These are phyloP conservation scores for Rhizopogon vinicolor DNA, from an alignment of 768 basidiomycete species.

Conservation along the genomic window DNA sequence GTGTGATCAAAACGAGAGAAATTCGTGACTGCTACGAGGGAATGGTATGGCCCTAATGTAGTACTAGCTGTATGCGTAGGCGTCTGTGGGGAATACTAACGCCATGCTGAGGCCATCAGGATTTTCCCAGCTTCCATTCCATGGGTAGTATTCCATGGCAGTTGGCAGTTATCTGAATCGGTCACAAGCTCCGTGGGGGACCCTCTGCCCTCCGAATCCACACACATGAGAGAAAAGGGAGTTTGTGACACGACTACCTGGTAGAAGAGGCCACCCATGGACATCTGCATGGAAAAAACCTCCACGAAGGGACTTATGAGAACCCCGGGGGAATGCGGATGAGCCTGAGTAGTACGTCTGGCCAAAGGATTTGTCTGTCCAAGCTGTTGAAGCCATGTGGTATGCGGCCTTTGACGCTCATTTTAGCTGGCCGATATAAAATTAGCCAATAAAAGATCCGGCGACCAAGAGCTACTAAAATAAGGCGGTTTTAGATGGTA, in stretches of 20 bases:
- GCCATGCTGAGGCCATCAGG: not conserved
- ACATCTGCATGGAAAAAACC: not conserved
- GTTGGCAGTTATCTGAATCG: not conserved
- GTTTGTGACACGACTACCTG: not conserved
- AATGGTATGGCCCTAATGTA: not conserved
- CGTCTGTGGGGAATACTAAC: not conserved
- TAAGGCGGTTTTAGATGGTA: no score
- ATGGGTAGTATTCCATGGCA: not conserved
- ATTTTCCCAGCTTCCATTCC: not conserved
- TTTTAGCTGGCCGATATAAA: not conserved
- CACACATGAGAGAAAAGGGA: not conserved
- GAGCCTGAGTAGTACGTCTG: not conserved
- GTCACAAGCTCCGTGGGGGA: not conserved
- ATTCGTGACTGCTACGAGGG: slow-evolving; percentile 3
- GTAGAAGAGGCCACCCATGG: not conserved
- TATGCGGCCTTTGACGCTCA: not conserved
- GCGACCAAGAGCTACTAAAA: not conserved
- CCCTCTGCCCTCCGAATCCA: not conserved
- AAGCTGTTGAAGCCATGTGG: not conserved
- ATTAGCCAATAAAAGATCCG: not conserved
- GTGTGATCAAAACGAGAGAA: slow-evolving; percentile 11
- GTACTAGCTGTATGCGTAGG: not conserved
- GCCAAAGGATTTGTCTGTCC: not conserved
- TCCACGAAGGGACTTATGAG: not conserved
- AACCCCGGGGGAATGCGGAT: not conserved